Evolutionary conservation across 345 rosid genomes (phyloP).

Genomic region (Acer yangbiense): DNA sequence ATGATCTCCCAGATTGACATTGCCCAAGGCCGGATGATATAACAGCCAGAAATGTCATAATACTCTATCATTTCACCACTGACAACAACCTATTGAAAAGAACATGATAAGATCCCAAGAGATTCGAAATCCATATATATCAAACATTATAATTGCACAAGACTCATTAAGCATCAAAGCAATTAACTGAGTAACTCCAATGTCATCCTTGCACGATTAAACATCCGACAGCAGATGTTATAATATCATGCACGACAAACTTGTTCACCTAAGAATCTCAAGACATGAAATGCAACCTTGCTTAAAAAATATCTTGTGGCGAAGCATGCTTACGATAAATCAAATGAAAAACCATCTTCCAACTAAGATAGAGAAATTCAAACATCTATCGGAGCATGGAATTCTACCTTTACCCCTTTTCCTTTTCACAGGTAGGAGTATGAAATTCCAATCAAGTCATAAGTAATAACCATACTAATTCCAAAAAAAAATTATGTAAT

Average conservation of each 20-base stretch:
- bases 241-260: background rate
- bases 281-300: background rate
- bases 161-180: background rate
- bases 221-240: background rate
- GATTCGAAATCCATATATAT: background rate
- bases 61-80: conserved; percentile 92
- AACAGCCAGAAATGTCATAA: conserved; percentile 96
- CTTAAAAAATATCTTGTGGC: background rate
- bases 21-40: conserved; percentile 96
- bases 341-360: background rate
- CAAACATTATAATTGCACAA: background rate
- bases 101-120: background rate
- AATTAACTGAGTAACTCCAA: background rate
- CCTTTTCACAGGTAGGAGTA: background rate
- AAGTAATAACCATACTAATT: background rate
- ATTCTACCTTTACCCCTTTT: conserved; percentile 2
- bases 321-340: background rate
- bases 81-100: conserved; percentile 69
- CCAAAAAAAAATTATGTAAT: background rate
- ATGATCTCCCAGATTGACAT: conserved; percentile 93
- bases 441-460: background rate
- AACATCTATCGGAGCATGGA: background rate
- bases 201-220: background rate
- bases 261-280: background rate
- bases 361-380: background rate